Conservation (phyloP, 2,329 filamentous ascomycete species). For the Aspergillus sp. region DNA sequence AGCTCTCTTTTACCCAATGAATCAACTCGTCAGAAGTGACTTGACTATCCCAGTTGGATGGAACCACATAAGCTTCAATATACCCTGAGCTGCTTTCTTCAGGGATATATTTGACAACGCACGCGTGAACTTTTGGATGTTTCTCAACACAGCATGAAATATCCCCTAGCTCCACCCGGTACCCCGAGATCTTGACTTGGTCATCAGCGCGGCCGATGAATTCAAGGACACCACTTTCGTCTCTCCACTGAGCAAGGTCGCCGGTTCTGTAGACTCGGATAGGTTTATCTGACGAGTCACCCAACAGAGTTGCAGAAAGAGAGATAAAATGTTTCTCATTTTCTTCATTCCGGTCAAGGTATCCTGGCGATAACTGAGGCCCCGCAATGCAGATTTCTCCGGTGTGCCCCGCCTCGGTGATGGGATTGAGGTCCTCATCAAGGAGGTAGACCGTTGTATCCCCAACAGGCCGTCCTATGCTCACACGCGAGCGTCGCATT, state of each 20-base stretch:
- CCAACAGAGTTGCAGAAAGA: background rate
- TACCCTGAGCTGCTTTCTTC: background rate
- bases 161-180: conserved; percentile 84
- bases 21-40: conserved; percentile 50
- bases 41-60: background rate
- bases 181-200: conserved; percentile 87
- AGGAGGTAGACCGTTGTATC: conserved; percentile 12
- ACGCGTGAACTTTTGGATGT: conserved; percentile 63
- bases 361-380: conserved; percentile 74
- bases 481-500: background rate
- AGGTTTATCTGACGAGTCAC: conserved; percentile 47
- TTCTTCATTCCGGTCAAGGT: conserved; percentile 58
- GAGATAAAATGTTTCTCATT: conserved; percentile 69
- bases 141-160: conserved; percentile 48
- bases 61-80: conserved; percentile 6
- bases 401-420: conserved; percentile 57
- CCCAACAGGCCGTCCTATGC: conserved; percentile 11
- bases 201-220: conserved; percentile 73
- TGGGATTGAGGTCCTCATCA: background rate
- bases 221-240: conserved; percentile 75
- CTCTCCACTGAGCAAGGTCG: conserved; percentile 66
- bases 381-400: conserved; percentile 80
- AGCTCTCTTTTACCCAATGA: conserved; percentile 65
- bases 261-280: conserved; percentile 59
- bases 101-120: conserved; percentile 2